phyloP scores from a whole-genome alignment of 768 basidiomycete genomes.

The Lactarius hengduanensis region DNA sequence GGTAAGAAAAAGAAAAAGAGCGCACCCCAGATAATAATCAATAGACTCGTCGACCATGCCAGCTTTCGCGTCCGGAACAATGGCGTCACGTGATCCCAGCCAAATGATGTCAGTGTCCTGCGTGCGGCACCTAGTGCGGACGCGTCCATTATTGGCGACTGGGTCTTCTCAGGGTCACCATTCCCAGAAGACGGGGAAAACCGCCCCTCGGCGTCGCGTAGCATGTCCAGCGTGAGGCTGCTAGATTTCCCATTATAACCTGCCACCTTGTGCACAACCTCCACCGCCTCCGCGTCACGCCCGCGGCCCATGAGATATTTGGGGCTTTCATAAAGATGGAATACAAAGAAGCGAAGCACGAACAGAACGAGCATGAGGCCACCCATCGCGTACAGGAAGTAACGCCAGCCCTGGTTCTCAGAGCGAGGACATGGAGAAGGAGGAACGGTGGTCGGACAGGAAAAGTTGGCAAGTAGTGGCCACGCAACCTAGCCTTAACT shows the following conservation, averaged over 20 bases:
- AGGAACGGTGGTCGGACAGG: constrained; percentile 45
- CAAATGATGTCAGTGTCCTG: constrained; percentile 43
- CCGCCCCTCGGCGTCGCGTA: constrained; percentile 34
- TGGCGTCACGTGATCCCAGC: constrained; percentile 43
- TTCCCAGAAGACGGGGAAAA: constrained; percentile 10
- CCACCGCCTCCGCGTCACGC: constrained; percentile 57
- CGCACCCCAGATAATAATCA: constrained; percentile 56
- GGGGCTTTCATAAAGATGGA: constrained; percentile 67
- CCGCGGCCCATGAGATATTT: constrained; percentile 73
- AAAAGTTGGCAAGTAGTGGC: constrained; percentile 69
- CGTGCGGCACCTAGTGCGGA: constrained; percentile 39
- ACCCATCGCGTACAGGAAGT: constrained; percentile 71
- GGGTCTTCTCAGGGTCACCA: constrained; percentile 22
- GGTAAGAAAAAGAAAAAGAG: neutral
- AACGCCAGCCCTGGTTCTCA: constrained; percentile 72
- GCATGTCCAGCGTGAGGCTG: constrained; percentile 50
- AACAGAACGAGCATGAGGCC: constrained; percentile 65
- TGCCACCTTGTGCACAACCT: constrained; percentile 63
- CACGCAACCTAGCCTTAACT: constrained; percentile 53
- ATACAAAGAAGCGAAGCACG: constrained; percentile 61
- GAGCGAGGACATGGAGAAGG: constrained; percentile 42
- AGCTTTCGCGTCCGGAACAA: constrained; percentile 52
- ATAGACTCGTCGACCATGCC: constrained; percentile 47
- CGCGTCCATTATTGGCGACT: constrained; percentile 34
- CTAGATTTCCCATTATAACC: constrained; percentile 53